A percentile compares a stretch with the other conserved stretches of the same genome.
Conservation (phyloP, 2,329 filamentous ascomycete genomes). For the Colletotrichum higginsianum region DNA sequence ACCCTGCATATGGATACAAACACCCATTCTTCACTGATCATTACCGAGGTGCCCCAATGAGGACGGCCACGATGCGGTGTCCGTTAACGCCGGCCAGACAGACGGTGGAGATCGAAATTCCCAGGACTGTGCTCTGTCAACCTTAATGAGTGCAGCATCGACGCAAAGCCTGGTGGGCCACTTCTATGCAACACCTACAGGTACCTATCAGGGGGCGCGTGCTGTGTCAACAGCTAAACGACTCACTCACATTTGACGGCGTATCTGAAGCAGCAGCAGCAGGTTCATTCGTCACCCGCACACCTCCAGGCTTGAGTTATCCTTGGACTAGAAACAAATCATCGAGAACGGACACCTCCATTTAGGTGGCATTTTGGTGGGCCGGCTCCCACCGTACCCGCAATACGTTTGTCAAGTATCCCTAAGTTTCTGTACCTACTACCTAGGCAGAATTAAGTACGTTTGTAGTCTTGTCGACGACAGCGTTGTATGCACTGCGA, state of each 20-base stretch:
- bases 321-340: background rate
- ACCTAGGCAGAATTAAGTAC: background rate
- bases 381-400: background rate
- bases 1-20: too few species aligned
- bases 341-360: background rate
- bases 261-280: background rate
- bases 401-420: slow-evolving; percentile 24
- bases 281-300: background rate
- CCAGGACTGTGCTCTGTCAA: too few species aligned
- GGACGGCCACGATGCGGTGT: too few species aligned
- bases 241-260: background rate
- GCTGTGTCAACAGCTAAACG: background rate
- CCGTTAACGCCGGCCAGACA: too few species aligned
- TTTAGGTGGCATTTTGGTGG: background rate
- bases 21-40: too few species aligned
- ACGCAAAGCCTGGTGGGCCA: too few species aligned
- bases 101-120: too few species aligned
- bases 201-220: background rate
- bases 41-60: too few species aligned
- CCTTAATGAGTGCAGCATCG: too few species aligned
- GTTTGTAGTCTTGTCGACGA: background rate
- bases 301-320: too few species aligned
- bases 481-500: background rate
- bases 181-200: too few species aligned
- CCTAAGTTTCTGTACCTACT: background rate